Evolutionary conservation across 345 rosid genomes (phyloP), one percentile per base, ranked within the genome.

Genomic region (Murraya paniculata): DNA sequence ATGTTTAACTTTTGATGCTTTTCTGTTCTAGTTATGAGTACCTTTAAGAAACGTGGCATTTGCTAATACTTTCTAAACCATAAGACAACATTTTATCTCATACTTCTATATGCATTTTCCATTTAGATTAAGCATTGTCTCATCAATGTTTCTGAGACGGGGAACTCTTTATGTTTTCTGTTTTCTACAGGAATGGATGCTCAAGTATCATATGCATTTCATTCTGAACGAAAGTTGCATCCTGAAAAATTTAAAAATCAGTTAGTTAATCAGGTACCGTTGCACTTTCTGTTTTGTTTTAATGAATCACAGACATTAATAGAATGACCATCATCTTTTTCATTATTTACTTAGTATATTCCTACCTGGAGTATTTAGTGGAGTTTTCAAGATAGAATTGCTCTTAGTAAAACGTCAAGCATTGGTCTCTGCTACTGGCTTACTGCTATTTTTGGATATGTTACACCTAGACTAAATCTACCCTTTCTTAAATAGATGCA

Each of bases 171-270:
- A n/a, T 56, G 31, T 38, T 74, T 70, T 2, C 55, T 73, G 41
- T 76, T 84, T 39, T 64, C 33, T 73, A 50, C 85, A 96, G 99
- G 98, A 73, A 96, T 94, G 98, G 98, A 96, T 89, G 97, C 99
- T 81, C 98, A 96, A 84, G 69, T 96, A 75, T 93, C 97, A 62
- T 91, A 90, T 85, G 95, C 94, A 71, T 93, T 93, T 87, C 97
- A 93, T 76, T 89, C 94, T 69, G 95, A 93, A 83, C 80, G 95
- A 67, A 93, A 86, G 88, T 64, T 87, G 80, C 93, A 94, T 83
- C 99, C 99, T 9, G 99, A 96, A 82, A 93, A 90, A 59, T 93
- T 93, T 76, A 91, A 91, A 84, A 93, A 91, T 45, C 99, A 92
- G 88, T 82, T 94, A 72, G 88, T 91, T 78, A 96, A 96, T 86